Evolutionary conservation across 306 rosid genomes (phyloP).

Genomic region (Lathyrus tuberosus): DNA sequence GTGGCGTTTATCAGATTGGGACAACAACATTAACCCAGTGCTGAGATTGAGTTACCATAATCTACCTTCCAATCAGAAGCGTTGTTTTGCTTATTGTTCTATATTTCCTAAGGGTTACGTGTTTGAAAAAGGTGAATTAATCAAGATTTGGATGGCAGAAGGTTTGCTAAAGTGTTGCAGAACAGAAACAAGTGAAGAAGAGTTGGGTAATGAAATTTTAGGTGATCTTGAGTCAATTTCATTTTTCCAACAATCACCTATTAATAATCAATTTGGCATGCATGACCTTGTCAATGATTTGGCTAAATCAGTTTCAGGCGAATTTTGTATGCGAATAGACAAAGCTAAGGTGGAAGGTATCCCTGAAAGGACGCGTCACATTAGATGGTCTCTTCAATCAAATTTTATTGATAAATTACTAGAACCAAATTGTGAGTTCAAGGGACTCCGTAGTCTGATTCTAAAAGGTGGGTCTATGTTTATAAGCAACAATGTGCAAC

Average conservation of each 20-base stretch:
- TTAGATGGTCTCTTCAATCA: no score
- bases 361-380: no score
- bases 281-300: conserved; percentile 55
- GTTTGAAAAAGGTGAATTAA: not conserved
- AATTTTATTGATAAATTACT: not conserved
- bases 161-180: conserved; percentile 9
- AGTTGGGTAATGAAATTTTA: conserved; percentile 44
- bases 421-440: not conserved
- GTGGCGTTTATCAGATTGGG: conserved; percentile 31
- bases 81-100: conserved; percentile 35
- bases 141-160: conserved; percentile 39
- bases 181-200: conserved; percentile 34
- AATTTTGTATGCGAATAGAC: not conserved
- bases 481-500: no score
- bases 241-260: conserved; percentile 35
- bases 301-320: conserved; percentile 47
- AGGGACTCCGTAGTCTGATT: not conserved
- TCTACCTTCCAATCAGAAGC: conserved; percentile 30
- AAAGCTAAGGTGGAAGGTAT: not conserved
- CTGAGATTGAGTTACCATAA: conserved; percentile 37
- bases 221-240: conserved; percentile 48
- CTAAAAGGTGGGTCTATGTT: no score
- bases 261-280: not conserved
- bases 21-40: conserved; percentile 33
- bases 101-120: conserved; percentile 19